Conservation (phyloP, 192 early-diverging fungal genomes). For the Entophlyctis helioformis region DNA sequence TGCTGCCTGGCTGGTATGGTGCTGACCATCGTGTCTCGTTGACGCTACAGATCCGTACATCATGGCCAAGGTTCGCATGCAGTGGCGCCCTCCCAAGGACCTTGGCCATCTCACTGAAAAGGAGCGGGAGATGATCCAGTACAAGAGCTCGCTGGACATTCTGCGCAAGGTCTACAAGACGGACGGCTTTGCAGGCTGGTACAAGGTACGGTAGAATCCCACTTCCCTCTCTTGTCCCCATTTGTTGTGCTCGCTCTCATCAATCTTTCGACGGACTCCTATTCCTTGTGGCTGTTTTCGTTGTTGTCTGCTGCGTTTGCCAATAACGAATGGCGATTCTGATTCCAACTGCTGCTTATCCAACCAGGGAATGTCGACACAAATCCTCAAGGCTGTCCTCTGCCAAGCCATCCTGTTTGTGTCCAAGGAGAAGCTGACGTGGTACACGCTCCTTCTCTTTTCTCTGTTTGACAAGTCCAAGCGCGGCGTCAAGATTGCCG, state of each 20-base stretch:
- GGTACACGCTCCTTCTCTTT: slow-evolving; percentile 56
- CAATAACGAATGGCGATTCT: neutral
- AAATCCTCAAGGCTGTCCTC: slow-evolving; percentile 98
- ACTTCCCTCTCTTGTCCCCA: neutral
- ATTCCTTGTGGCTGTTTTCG: neutral
- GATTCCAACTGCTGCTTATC: neutral
- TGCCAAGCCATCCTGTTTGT: slow-evolving; percentile 96
- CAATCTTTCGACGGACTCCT: neutral
- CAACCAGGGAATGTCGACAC: slow-evolving; percentile 82
- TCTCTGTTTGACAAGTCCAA: slow-evolving; percentile 9
- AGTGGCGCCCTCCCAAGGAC: slow-evolving; percentile 44
- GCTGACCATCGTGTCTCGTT: neutral
- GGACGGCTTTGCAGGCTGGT: slow-evolving; percentile 87
- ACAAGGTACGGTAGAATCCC: slow-evolving; percentile 51
- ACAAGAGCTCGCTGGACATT: slow-evolving; percentile 77
- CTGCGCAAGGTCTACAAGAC: slow-evolving; percentile 60
- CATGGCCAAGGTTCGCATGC: slow-evolving; percentile 97
- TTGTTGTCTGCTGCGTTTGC: neutral
- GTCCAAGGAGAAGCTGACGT: slow-evolving; percentile 83
- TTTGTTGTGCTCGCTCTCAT: neutral
- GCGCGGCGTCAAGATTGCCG: neutral
- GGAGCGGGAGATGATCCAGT: slow-evolving; percentile 39
- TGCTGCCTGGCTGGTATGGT: neutral
- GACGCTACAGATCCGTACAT: slow-evolving; percentile 88
- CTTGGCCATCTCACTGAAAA: slow-evolving; percentile 24